Conservation (phyloP, 1,284 basidiomycete genomes). For the Moniliella sp. region DNA sequence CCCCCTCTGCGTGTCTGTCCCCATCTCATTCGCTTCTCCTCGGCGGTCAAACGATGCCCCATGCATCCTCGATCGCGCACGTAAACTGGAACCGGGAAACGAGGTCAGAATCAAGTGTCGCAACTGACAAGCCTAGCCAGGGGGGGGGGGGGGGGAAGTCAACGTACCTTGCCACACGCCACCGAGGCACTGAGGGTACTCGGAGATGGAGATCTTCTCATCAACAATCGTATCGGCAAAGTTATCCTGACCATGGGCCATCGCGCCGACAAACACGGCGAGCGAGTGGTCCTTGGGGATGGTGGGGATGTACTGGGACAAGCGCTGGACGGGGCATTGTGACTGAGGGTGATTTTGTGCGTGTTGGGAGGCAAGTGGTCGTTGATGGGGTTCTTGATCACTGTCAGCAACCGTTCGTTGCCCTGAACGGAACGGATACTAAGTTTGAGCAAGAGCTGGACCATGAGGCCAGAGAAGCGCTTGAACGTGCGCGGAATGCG, state of each 20-base stretch:
- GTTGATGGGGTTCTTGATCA: slow-evolving; percentile 90
- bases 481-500: slow-evolving; percentile 96
- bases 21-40: too few relatives aligned
- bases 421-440: slow-evolving; percentile 87
- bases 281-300: slow-evolving; percentile 68
- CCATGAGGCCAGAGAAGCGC: slow-evolving; percentile 93
- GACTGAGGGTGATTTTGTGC: slow-evolving; percentile 72
- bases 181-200: slow-evolving; percentile 76
- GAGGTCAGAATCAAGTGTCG: not conserved
- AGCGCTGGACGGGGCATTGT: slow-evolving; percentile 57
- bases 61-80: slow-evolving; percentile 41
- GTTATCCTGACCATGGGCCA: slow-evolving; percentile 50
- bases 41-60: slow-evolving; percentile 34
- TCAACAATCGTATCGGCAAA: slow-evolving; percentile 92
- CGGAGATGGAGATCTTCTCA: slow-evolving; percentile 86
- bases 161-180: slow-evolving; percentile 76
- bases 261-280: slow-evolving; percentile 82
- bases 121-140: not conserved
- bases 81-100: slow-evolving; percentile 41
- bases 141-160: not conserved
- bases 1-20: too few relatives aligned
- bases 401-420: slow-evolving; percentile 82
- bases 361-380: slow-evolving; percentile 90
- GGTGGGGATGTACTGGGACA: slow-evolving; percentile 60
- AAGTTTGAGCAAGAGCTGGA: slow-evolving; percentile 87